Base-by-base conservation (phyloP, 2,329 filamentous ascomycete genomes). In the Colletotrichum tamarilloi region DNA sequence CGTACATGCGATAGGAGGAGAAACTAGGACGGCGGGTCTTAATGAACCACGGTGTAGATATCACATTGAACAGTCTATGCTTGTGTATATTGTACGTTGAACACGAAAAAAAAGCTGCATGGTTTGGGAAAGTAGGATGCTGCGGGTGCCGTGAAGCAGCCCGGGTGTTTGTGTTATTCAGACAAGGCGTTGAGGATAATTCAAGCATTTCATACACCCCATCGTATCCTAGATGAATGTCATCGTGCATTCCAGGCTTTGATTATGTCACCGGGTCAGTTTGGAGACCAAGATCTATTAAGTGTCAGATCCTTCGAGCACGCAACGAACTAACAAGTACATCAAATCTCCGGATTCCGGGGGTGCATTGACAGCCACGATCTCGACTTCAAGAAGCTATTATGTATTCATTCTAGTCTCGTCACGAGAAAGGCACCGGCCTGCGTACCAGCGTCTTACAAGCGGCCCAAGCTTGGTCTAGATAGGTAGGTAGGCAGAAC, bases 1-100 rank as follows among this genome's bases (percentile, higher is more conserved):
- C 30, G 57, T 52, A 22, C 35, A 53, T 60, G 19, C 49, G 55
- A 58, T 30, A 55, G 46, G 53, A 57, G 46, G 59, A 42, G 57
- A 52, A 53, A 58, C 9, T 35, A 53, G n/a, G 57, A 55, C 46
- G 66, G 73, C 63, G 59, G 30, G 55, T 62, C 63, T 73, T 67
- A 67, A 73, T 70, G 71, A 69, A 30, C 35, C 55, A 71, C 72
- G 65, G 74, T 76, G 73, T 76, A 76, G 74, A 76, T 75, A 74
- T 75, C 66, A 66, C 56, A 66, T 74, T 70, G 73, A 76, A 70
- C 73, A 75, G 74, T 68, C 67, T 75, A 76, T 75, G 69, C 58
- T 67, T 75, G 68, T 69, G 73, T 74, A 73, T 73, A 75, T 28
- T 62, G 63, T 75, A 75, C 38, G 68, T 68, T 63, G 70, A 70